A percentile compares a stretch with the other conserved stretches of the same genome.
These are phyloP conservation scores for Colletotrichum liaoningense DNA, from an alignment of 2,329 filamentous ascomycete species.

Conservation along the genomic window DNA sequence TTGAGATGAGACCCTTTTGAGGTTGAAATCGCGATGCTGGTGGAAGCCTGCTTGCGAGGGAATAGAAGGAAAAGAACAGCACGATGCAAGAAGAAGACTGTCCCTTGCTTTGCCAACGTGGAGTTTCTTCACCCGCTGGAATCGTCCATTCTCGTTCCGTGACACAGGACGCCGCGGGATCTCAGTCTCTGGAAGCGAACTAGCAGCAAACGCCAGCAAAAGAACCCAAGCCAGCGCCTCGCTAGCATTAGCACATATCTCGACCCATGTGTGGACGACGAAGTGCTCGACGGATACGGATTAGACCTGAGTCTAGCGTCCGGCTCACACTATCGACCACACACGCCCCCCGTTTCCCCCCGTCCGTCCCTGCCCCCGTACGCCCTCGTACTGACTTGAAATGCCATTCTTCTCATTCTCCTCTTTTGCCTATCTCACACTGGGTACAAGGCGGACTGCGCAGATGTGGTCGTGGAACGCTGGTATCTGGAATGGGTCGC, in stretches of 20 bases:
- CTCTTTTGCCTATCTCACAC: background rate
- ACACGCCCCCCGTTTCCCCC: background rate
- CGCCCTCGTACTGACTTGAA: background rate
- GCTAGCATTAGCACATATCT: conserved; percentile 20
- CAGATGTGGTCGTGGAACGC: background rate
- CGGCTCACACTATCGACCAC: background rate
- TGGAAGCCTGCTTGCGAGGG: background rate
- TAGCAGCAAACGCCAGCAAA: background rate
- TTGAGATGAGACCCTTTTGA: background rate
- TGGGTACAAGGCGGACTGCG: background rate
- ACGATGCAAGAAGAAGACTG: background rate
- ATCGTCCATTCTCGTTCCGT: background rate
- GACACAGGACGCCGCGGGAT: background rate
- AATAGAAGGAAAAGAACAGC: background rate
- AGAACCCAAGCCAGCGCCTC: conserved; percentile 16
- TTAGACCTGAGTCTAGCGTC: conserved; percentile 22
- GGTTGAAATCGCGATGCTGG: background rate
- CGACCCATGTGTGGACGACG: conserved; percentile 30
- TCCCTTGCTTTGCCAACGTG: background rate
- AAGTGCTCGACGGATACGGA: conserved; percentile 24
- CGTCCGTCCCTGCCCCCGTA: background rate
- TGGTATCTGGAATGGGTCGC: background rate
- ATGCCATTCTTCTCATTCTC: background rate
- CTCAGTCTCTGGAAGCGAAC: background rate
- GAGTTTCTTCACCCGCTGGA: background rate